These are phyloP conservation scores for Boletus vermiculosoides DNA, from an alignment of 768 basidiomycete species.

Conservation along the genomic window DNA sequence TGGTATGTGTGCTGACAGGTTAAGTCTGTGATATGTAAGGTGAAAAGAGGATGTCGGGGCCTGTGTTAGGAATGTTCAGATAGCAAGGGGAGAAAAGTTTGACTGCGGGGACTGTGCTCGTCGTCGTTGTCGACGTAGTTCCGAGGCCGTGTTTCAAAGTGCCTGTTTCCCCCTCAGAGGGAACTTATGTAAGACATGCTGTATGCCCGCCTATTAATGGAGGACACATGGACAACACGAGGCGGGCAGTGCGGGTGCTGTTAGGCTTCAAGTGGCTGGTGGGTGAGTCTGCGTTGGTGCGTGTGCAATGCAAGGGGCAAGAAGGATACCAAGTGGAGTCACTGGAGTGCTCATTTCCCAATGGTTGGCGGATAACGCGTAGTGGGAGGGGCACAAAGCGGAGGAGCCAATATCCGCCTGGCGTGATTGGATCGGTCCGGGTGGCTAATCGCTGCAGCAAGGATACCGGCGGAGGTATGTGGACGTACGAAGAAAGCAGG, in stretches of 20 bases:
- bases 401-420: not conserved
- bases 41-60: not conserved
- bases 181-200: constrained; percentile 18
- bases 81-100: not conserved
- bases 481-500: not conserved
- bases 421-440: not conserved
- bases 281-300: not conserved
- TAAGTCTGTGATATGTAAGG: not conserved
- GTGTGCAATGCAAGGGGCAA: not conserved
- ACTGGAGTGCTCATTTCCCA: not conserved
- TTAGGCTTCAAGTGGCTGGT: not conserved
- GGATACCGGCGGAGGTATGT: constrained; percentile 3
- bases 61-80: not conserved
- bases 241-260: constrained; percentile 5
- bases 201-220: constrained; percentile 7
- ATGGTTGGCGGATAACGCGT: not conserved
- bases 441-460: not conserved
- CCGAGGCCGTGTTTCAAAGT: constrained; percentile 1
- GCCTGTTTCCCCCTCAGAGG: not conserved
- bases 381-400: not conserved
- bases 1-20: not conserved
- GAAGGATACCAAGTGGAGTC: not conserved
- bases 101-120: not conserved
- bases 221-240: constrained; percentile 23
- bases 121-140: not conserved